Conservation (phyloP, 1,284 basidiomycete genomes). For the Irpex sp. region DNA sequence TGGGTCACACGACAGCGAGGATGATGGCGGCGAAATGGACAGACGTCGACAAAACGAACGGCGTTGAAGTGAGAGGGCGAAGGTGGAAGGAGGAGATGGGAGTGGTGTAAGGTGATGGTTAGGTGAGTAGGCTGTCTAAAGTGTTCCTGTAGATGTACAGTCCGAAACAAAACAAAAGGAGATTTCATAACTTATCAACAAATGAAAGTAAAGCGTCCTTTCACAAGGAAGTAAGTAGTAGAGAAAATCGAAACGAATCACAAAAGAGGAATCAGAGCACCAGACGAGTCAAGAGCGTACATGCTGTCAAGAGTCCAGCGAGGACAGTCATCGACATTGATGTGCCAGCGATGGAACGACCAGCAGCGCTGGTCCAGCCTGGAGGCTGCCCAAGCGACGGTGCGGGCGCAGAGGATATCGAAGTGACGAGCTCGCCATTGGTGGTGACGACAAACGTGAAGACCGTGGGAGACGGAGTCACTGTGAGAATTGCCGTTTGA, state of each 20-base stretch:
- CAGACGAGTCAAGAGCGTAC: neutral
- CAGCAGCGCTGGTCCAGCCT: constrained; percentile 29
- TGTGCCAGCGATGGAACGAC: neutral
- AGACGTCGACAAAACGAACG: too few species aligned
- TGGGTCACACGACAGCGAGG: too few species aligned
- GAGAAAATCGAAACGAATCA: neutral
- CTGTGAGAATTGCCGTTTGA: constrained; percentile 40
- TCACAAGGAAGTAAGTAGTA: neutral
- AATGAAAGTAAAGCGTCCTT: neutral
- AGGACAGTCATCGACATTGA: neutral
- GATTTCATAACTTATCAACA: neutral
- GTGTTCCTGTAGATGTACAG: neutral
- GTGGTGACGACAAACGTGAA: constrained; percentile 43
- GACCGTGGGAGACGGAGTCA: constrained; percentile 40
- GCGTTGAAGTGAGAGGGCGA: neutral
- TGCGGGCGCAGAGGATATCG: constrained; percentile 34
- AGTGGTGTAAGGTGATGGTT: neutral
- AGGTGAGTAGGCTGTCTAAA: neutral
- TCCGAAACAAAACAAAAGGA: neutral
- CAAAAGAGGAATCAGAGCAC: neutral
- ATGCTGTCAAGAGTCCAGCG: neutral
- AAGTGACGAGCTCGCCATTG: constrained; percentile 38
- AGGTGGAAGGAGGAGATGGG: neutral
- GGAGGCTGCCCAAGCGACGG: constrained; percentile 43
- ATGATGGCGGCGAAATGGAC: too few species aligned